Evolutionary conservation across 768 basidiomycete genomes (phyloP).

Genomic region (Crucibulum laeve): DNA sequence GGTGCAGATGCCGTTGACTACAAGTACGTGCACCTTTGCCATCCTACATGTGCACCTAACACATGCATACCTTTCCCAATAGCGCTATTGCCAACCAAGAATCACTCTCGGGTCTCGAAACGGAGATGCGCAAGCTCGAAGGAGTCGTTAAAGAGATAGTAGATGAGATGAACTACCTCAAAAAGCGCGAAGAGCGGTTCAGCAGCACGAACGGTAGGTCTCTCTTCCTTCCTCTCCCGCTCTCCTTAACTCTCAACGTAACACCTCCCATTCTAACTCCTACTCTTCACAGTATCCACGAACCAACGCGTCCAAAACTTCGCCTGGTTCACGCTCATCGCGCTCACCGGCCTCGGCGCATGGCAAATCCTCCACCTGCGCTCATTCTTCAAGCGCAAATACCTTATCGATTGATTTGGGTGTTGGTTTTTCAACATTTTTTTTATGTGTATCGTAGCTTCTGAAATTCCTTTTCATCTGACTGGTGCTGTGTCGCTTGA

Average conservation of each 20-base stretch:
- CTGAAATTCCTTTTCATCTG: neutral
- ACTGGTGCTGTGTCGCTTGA: neutral
- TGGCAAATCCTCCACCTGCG: constrained; percentile 97
- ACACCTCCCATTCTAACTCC: neutral
- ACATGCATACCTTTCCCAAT: constrained; percentile 6
- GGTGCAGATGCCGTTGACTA: constrained; percentile 99
- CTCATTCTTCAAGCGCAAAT: constrained; percentile 94
- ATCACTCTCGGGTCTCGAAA: constrained; percentile 90
- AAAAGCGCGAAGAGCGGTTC: constrained; percentile 85
- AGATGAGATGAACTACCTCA: constrained; percentile 91
- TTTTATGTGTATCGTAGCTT: too few species aligned
- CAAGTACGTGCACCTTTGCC: constrained; percentile 60
- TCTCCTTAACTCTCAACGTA: neutral
- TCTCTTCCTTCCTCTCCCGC: neutral
- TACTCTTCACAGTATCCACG: constrained; percentile 67
- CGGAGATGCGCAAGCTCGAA: constrained; percentile 97
- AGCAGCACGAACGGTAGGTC: constrained; percentile 83
- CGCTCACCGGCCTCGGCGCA: constrained; percentile 73
- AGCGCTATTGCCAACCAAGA: constrained; percentile 99
- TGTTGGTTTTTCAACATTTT: too few species aligned
- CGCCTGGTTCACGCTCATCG: constrained; percentile 81
- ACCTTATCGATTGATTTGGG: constrained; percentile 72
- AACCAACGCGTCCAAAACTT: constrained; percentile 90
- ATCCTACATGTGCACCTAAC: neutral
- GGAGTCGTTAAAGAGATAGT: constrained; percentile 91